These are phyloP conservation scores for Gossypium anomalum DNA, from an alignment of 345 rosid species.

Conservation along the genomic window DNA sequence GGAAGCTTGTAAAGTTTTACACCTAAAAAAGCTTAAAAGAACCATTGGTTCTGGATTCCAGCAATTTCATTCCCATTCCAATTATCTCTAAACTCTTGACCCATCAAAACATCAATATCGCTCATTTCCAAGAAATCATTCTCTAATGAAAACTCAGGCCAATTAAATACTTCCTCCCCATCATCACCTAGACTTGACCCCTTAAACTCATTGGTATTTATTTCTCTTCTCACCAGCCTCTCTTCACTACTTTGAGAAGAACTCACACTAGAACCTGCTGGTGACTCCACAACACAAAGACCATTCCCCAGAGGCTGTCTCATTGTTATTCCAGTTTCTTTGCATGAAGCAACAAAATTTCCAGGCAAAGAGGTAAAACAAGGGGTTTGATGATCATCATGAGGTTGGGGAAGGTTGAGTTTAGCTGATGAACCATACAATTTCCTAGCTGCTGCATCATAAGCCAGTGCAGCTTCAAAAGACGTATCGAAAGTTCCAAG, in stretches of 20 bases:
- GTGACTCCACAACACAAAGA: neutral
- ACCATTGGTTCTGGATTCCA: conserved; percentile 5
- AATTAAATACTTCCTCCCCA: neutral
- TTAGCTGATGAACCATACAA: conserved; percentile 13
- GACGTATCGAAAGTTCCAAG: conserved; percentile 40
- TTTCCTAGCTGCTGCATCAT: conserved; percentile 12
- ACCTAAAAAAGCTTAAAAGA: neutral
- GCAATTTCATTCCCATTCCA: conserved; percentile 26
- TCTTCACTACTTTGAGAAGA: conserved; percentile 1
- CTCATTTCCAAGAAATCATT: conserved; percentile 31
- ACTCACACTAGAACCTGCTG: neutral
- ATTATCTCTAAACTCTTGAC: conserved; percentile 29
- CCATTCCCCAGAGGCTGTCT: neutral
- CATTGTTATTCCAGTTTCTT: neutral
- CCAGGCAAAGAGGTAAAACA: neutral
- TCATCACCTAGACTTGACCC: neutral
- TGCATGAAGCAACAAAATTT: neutral
- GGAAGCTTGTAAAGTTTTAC: neutral
- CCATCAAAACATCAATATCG: conserved; percentile 33
- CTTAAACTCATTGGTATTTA: neutral
- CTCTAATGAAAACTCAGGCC: conserved; percentile 25
- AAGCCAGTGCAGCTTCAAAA: conserved; percentile 9
- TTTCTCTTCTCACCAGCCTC: neutral
- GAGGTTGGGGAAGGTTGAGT: conserved; percentile 11
- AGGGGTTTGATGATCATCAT: neutral